Base-by-base conservation (phyloP, 495 filamentous ascomycete species). In the Penicillium tannophilum region DNA sequence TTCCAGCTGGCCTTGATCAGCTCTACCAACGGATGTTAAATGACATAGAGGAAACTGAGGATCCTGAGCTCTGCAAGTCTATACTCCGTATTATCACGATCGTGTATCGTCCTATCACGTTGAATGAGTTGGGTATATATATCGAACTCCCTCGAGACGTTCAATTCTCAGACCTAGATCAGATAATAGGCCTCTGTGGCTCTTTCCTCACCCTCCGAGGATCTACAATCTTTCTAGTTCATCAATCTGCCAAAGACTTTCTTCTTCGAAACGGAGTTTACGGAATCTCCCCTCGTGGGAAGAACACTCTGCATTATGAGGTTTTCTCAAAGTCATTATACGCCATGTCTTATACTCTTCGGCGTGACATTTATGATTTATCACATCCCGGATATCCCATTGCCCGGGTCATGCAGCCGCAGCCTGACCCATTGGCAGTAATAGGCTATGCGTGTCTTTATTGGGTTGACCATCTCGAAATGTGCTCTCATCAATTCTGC, bases 181-280 rank as follows among this genome's bases (percentile, higher is more conserved):
- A 53, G 35, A 53, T 53, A 24, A 53, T 53, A 3, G 35, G 2
- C 11, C 1, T 26, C 16, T 53, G 35, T 42, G 57, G 48, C 14
- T 52, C 41, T 4, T 58, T 58, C 16, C 50, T 59, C 1, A 54
- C 57, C 11, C 3, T 59, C 1, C 17, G 36, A 33, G 47, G 45
- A 23, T 4, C 23, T 3, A 45, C 23, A 19, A 26, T 58, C 9
- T 4, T 20, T 11, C 35, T 58, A 9, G 48, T 58, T 8, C 48
- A 58, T 39, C 55, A 58, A 12, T 58, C 55, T 42, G 48, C 48
- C 33, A 52, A 45, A 10, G 55, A 58, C 2, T 58, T 51, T 16
- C 47, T 53, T 12, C 31, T 23, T 24, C n/a, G n/a, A 17, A 3
- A 41, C 2, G 8, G 12, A 12, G 6, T 10, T 12, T 1, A 24